Percentiles rank a stretch among this genome's conserved stretches.
Conservation (phyloP, 2,329 filamentous ascomycete genomes). For the Penicillium olsonii region DNA sequence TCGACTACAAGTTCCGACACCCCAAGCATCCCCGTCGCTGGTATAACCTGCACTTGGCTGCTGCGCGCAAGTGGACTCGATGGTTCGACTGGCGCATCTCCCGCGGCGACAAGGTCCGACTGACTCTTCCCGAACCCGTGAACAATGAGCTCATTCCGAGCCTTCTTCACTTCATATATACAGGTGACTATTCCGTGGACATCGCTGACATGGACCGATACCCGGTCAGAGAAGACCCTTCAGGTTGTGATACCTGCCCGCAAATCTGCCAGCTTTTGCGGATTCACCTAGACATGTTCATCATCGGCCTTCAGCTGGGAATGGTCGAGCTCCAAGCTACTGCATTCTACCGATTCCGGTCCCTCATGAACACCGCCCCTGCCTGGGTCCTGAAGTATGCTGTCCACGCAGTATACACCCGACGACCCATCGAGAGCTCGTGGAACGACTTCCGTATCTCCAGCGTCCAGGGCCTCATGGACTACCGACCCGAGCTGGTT, state of each 20-base stretch:
- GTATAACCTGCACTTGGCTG: conserved; percentile 1
- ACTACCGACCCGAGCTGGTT: conserved; percentile 7
- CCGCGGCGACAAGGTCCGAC: not conserved
- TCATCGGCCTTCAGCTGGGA: conserved; percentile 10
- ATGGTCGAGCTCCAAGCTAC: conserved; percentile 14
- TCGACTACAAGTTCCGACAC: conserved; percentile 1
- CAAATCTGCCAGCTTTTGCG: conserved; percentile 10
- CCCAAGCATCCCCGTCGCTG: not conserved
- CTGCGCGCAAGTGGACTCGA: not conserved
- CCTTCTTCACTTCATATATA: conserved; percentile 14
- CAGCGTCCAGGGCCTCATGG: not conserved
- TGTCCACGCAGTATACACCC: conserved; percentile 7
- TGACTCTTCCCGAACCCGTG: conserved; percentile 2
- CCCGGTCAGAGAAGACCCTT: not conserved
- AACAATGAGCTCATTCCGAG: not conserved
- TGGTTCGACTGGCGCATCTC: conserved; percentile 5
- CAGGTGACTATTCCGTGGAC: conserved; percentile 14
- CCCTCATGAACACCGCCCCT: conserved; percentile 9
- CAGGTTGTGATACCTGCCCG: conserved; percentile 7
- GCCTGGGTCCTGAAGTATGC: conserved; percentile 5
- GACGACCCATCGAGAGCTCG: not conserved
- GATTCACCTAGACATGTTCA: conserved; percentile 14
- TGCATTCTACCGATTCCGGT: conserved; percentile 5
- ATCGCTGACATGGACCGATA: conserved; percentile 1
- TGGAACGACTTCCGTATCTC: not conserved